Evolutionary conservation across 495 filamentous ascomycete genomes (phyloP).

Genomic region (Halenospora varia): DNA sequence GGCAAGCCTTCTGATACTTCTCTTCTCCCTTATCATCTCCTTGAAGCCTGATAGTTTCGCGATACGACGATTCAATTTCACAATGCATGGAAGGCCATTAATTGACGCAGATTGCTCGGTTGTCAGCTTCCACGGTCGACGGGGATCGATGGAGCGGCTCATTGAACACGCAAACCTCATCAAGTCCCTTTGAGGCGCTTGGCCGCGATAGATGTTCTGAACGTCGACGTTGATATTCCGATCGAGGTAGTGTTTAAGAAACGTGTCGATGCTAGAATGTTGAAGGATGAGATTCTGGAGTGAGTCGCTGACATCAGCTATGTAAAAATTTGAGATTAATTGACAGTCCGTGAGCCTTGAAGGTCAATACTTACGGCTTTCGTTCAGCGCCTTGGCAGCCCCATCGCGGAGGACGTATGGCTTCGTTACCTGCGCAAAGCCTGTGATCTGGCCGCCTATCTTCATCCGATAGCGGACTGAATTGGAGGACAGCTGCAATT

Average conservation of each 20-base stretch:
- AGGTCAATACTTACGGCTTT: slow-evolving; percentile 22
- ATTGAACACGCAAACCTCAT: slow-evolving; percentile 32
- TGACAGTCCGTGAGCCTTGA: slow-evolving; percentile 1
- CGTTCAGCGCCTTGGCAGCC: slow-evolving; percentile 25
- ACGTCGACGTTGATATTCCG: slow-evolving; percentile 32
- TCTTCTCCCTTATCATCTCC: slow-evolving; percentile 4
- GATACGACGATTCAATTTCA: background rate
- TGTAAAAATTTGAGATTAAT: slow-evolving; percentile 11
- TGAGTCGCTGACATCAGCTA: slow-evolving; percentile 34
- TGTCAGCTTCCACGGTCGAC: slow-evolving; percentile 24
- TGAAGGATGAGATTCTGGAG: slow-evolving; percentile 38
- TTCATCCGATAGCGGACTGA: slow-evolving; percentile 25
- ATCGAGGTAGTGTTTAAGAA: slow-evolving; percentile 33
- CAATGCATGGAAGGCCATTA: slow-evolving; percentile 10
- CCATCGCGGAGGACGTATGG: slow-evolving; percentile 25
- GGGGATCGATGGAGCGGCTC: slow-evolving; percentile 34
- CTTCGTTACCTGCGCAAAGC: slow-evolving; percentile 23
- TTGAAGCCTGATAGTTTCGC: background rate
- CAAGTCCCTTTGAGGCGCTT: slow-evolving; percentile 29
- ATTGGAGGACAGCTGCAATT: slow-evolving; percentile 16
- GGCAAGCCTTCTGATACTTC: slow-evolving; percentile 15
- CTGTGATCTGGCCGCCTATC: slow-evolving; percentile 24
- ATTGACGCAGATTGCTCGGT: slow-evolving; percentile 22
- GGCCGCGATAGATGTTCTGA: slow-evolving; percentile 30
- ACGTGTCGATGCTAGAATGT: slow-evolving; percentile 33